Conservation (phyloP, 2,329 filamentous ascomycete species). For the Microdochium trichocladiopsis region DNA sequence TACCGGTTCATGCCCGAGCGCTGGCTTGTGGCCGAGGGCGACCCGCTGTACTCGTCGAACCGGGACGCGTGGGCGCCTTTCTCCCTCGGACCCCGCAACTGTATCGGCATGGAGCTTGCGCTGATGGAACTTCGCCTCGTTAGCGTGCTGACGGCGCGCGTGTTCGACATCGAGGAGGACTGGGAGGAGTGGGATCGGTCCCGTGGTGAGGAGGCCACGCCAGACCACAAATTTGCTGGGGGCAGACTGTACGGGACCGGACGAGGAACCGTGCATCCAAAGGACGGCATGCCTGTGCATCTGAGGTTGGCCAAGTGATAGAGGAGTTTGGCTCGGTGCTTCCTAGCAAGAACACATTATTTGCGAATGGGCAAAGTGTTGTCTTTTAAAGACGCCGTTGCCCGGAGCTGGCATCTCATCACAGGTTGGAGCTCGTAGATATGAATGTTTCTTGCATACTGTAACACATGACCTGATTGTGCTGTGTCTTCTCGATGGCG, state of each 20-base stretch:
- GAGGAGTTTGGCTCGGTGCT: neutral
- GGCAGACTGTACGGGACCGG: conserved; percentile 21
- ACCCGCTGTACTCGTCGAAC: conserved; percentile 6
- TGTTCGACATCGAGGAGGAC: conserved; percentile 40
- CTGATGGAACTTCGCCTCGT: conserved; percentile 43
- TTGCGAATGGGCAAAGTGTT: too few species aligned
- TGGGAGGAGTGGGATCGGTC: conserved; percentile 29
- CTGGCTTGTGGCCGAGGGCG: neutral
- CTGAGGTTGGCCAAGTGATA: conserved; percentile 11
- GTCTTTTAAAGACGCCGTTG: too few species aligned
- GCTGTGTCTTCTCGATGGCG: too few species aligned
- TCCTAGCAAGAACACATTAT: neutral
- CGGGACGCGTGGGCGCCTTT: conserved; percentile 44
- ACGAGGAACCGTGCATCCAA: conserved; percentile 20
- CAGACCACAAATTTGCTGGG: conserved; percentile 15
- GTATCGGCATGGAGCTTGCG: conserved; percentile 50
- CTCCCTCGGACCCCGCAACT: conserved; percentile 43
- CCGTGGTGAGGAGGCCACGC: conserved; percentile 13
- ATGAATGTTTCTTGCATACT: too few species aligned
- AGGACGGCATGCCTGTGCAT: conserved; percentile 30
- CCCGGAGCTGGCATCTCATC: too few species aligned
- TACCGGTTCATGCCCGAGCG: neutral
- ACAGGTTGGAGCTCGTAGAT: too few species aligned
- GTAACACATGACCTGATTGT: too few species aligned
- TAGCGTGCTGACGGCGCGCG: conserved; percentile 37